Percentiles rank a stretch among this genome's conserved stretches.
phyloP scores from a whole-genome alignment of 495 filamentous ascomycete species.

The Trichoderma reesei region DNA sequence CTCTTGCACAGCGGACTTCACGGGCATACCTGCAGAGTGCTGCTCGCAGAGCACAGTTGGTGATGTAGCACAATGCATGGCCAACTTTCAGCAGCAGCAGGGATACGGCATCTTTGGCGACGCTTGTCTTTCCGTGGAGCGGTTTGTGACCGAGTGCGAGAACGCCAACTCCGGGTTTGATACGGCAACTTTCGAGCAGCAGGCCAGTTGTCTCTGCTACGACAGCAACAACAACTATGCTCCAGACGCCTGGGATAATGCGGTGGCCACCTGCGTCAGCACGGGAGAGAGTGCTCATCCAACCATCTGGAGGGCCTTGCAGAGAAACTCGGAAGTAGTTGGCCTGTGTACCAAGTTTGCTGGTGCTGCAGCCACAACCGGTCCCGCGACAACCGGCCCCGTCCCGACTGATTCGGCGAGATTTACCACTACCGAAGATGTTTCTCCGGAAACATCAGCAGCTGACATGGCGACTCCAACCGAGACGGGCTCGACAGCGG shows the following conservation, averaged over 20 bases:
- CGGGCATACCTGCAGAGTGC: neutral
- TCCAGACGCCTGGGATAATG: slow-evolving; percentile 2
- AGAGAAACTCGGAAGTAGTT: neutral
- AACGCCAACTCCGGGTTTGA: neutral
- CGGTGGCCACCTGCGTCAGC: neutral
- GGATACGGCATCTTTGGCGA: neutral
- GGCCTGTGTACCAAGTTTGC: slow-evolving; percentile 3
- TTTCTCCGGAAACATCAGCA: neutral
- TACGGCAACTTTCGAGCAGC: neutral
- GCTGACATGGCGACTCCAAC: neutral
- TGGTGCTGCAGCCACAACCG: neutral
- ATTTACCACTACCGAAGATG: neutral
- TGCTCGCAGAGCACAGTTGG: slow-evolving; percentile 5
- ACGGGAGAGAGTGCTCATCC: neutral
- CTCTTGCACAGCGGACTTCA: slow-evolving; percentile 2
- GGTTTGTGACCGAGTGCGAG: neutral
- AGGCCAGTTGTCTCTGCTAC: neutral
- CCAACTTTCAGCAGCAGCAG: slow-evolving; percentile 1
- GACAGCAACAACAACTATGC: neutral
- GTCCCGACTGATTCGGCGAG: neutral
- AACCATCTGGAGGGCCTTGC: neutral
- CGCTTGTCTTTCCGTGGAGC: neutral
- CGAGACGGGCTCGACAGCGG: neutral
- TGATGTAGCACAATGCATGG: slow-evolving; percentile 3
- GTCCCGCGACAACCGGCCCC: neutral